Evolutionary conservation across 75 land plant species (phyloP), one percentile per base, ranked within the genome.

Genomic region (Selaginella moellendorffii): DNA sequence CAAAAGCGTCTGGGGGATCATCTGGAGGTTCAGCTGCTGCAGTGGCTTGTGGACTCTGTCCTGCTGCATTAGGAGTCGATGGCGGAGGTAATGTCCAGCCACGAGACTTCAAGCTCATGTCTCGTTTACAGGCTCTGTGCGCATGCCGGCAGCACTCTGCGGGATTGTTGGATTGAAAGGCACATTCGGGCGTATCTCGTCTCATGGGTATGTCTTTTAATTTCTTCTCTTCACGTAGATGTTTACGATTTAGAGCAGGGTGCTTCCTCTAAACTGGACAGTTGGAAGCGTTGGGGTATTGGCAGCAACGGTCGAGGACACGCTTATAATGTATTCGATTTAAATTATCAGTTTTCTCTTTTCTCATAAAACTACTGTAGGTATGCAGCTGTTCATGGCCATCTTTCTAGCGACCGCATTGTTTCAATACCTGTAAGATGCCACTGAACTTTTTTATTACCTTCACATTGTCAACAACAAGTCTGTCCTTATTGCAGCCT

Each of bases 261-360:
- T 88, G 65, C 72, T 91, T 64, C 97, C 97, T 5, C 64, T 91
- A 29, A 87, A 91, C 70, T 91, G 88, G 88, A 87, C 89, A 12
- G 79, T 91, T 54, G 97, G 97, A 30, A 82, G 77, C 80, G 69
- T 85, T 68, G 97, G 97, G 24, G 68, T 88, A 31, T 73, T 88
- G 27, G 83, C 97, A 0, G 88, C 72, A 24, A 82, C 88, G 8
- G 78, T 88, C 31, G 97, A 91, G 64, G 97, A 91, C 87, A 80
- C 97, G 54, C 63, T 83, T 52, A 85, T 91, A 31, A 75, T 77
- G 97, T 91, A 21, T 69, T 86, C n/a, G n/a, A n/a, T n/a, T n/a
- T n/a, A n/a, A n/a, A n/a, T n/a, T n/a, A n/a, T n/a, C n/a, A n/a
- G n/a, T n/a, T n/a, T n/a, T n/a, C n/a, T n/a, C n/a, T n/a, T n/a